A percentile compares a stretch with the other conserved stretches of the same genome.
Conservation (phyloP, 2,329 filamentous ascomycete genomes). For the Leptoxyphium fumago region DNA sequence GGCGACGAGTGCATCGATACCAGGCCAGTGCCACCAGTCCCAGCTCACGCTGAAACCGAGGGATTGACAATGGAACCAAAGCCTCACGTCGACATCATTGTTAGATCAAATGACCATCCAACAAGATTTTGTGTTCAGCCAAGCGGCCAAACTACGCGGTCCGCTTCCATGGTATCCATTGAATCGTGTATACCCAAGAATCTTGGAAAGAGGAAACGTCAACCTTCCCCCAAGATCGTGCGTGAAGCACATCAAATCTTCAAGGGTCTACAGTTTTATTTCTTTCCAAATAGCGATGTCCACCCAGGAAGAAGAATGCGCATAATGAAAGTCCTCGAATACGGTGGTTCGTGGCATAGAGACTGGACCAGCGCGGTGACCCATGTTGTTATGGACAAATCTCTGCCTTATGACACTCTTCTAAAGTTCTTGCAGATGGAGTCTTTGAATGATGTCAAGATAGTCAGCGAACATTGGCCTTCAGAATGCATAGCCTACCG, state of each 20-base stretch:
- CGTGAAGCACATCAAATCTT: slow-evolving; percentile 17
- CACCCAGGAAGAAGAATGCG: slow-evolving; percentile 51
- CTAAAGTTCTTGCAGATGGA: slow-evolving; percentile 38
- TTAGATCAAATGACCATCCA: no score
- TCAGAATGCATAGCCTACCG: slow-evolving; percentile 29
- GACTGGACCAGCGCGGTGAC: slow-evolving; percentile 45
- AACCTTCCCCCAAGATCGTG: slow-evolving; percentile 8
- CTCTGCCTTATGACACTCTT: slow-evolving; percentile 49
- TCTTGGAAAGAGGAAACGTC: slow-evolving; percentile 16
- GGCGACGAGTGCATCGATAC: no score
- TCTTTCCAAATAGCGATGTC: slow-evolving; percentile 68
- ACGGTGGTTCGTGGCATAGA: slow-evolving; percentile 58
- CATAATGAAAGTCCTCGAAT: slow-evolving; percentile 60
- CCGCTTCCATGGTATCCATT: not conserved
- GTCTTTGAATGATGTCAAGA: slow-evolving; percentile 28
- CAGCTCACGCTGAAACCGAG: no score
- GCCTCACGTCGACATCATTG: no score
- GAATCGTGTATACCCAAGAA: not conserved
- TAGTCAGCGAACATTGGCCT: slow-evolving; percentile 36
- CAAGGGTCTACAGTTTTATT: slow-evolving; percentile 31
- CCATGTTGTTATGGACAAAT: slow-evolving; percentile 66
- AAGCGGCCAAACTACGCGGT: no score
- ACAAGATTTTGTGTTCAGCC: no score
- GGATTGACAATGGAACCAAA: no score
- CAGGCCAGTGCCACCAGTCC: no score